Conservation (phyloP, 176 grass and related monocot genomes). For the Aegilops tauschii region DNA sequence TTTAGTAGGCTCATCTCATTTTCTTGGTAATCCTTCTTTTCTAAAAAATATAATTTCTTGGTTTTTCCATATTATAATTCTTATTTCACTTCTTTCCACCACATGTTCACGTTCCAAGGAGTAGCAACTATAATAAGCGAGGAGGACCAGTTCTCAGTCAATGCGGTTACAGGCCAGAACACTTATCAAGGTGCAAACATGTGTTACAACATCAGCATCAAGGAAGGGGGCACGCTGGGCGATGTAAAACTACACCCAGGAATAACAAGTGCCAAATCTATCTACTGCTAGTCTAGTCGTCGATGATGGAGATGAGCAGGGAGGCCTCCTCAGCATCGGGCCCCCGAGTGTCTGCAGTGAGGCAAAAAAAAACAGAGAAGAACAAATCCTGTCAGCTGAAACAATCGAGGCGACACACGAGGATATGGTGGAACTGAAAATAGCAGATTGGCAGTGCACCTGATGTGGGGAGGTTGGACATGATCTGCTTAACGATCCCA, state of each 20-base stretch:
- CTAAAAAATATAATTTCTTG: no score
- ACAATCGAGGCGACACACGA: neutral
- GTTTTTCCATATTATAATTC: no score
- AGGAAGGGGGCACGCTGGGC: neutral
- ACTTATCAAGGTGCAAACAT: slow-evolving; percentile 1
- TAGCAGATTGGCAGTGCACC: neutral
- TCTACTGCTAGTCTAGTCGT: slow-evolving; percentile 45
- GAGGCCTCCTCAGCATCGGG: slow-evolving; percentile 51
- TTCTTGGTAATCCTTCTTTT: no score
- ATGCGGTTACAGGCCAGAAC: slow-evolving; percentile 7
- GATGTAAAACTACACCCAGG: neutral
- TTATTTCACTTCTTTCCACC: no score
- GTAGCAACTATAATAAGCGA: neutral
- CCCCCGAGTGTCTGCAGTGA: slow-evolving; percentile 31
- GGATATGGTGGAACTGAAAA: neutral
- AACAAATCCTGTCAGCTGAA: neutral
- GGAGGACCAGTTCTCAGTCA: neutral
- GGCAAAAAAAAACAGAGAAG: neutral
- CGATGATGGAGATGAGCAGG: slow-evolving; percentile 55
- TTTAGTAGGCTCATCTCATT: no score
- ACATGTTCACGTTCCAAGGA: no score
- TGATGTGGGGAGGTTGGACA: slow-evolving; percentile 31
- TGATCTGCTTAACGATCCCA: slow-evolving; percentile 35
- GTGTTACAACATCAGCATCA: neutral
- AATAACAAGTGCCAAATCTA: neutral